Evolutionary conservation across 306 rosid genomes (phyloP).

Genomic region (Vigna mungo): DNA sequence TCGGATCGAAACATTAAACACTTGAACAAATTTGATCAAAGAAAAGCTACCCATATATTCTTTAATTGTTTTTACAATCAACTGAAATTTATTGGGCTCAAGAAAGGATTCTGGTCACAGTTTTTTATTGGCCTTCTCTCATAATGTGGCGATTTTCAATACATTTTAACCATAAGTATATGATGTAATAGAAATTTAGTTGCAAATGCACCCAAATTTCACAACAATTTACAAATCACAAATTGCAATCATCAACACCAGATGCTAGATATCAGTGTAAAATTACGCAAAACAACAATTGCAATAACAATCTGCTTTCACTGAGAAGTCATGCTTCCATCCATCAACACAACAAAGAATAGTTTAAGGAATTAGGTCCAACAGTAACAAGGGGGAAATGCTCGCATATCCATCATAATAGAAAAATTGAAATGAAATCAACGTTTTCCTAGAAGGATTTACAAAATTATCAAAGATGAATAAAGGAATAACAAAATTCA

Average conservation of each 20-base stretch:
- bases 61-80: neutral
- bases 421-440: constrained; percentile 24
- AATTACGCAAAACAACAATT: constrained; percentile 15
- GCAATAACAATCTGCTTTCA: neutral
- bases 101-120: neutral
- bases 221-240: constrained; percentile 10
- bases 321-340: constrained; percentile 11
- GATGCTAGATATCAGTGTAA: constrained; percentile 28
- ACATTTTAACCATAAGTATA: neutral
- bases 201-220: neutral
- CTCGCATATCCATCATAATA: constrained; percentile 37
- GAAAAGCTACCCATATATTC: neutral
- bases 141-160: neutral
- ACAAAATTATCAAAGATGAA: neutral
- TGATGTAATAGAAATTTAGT: neutral
- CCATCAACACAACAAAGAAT: constrained; percentile 36
- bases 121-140: neutral
- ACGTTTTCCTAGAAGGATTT: neutral
- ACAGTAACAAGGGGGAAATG: constrained; percentile 1
- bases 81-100: neutral
- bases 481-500: constrained; percentile 1
- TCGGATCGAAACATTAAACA: constrained; percentile 9
- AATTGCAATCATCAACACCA: constrained; percentile 36
- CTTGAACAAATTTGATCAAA: constrained; percentile 8
- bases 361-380: constrained; percentile 10